Evolutionary conservation across 495 filamentous ascomycete species (phyloP), one percentile per base, ranked within the genome.

Genomic region (Aspergillus avenaceus): DNA sequence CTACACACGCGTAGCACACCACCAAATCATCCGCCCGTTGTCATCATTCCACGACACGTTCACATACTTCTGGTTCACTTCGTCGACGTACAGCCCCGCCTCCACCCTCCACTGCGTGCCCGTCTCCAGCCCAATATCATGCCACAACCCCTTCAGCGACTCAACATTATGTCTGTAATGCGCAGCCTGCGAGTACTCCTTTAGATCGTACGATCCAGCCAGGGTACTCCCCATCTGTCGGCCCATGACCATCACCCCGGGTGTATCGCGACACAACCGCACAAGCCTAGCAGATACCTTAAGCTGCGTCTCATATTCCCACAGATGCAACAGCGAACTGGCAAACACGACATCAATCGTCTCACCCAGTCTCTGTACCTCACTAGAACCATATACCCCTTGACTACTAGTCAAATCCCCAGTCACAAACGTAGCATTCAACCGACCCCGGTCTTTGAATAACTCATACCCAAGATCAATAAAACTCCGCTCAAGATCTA

Each of bases 391-490:
- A n/a, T 14, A 43, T 5, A 7, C 19, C 8, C 46, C 29, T 24
- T 57, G 48, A 19, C 45, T 21, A 0, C 47, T 53, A 3, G 61
- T 40, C 19, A 75, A 50, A 40, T 78, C 71, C 2, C 69, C 72
- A 4, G 41, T 42, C 18, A 49, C 45, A 29, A 71, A 66, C 0
- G 32, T 62, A 18, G 49, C 56, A 19, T 49, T 24, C 8, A 64
- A 31, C 0, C 27, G 64, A n/a, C 66, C 67, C 13, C 58, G 49
- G 55, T 83, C 77, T 0, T 58, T 47, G 47, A 81, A 84, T 1
- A 82, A 64, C 7, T 73, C 69, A 46, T 73, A 79, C 4, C 76
- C 77, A 2, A 83, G 58, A 4, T 74, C 63, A 38, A 83, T 67
- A 49, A 80, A 80, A 14, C 67, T 60, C 7, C 60, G 43, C n/a